These are phyloP conservation scores for Agrocybe chaxingu DNA, from an alignment of 768 basidiomycete genomes.

Conservation along the genomic window DNA sequence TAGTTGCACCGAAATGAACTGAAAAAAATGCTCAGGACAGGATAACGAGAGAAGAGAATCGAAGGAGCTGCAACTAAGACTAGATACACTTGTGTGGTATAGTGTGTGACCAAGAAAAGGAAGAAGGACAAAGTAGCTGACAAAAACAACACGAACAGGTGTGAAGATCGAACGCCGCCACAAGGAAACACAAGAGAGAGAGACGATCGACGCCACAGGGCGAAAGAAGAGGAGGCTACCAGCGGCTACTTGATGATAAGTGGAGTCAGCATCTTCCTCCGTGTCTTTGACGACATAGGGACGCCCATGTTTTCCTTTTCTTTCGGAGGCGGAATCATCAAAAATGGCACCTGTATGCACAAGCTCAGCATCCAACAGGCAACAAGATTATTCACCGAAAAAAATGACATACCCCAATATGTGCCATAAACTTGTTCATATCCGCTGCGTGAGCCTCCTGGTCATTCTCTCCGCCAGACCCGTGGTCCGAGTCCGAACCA, in stretches of 20 bases:
- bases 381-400: background rate
- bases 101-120: too few relatives aligned
- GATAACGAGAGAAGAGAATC: too few relatives aligned
- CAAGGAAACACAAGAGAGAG: too few relatives aligned
- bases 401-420: constrained; percentile 39
- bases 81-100: too few relatives aligned
- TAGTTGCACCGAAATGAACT: too few relatives aligned
- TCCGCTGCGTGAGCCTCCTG: constrained; percentile 30
- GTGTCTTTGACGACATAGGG: constrained; percentile 21
- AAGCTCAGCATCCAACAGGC: background rate
- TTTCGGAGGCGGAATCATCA: constrained; percentile 38
- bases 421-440: constrained; percentile 43
- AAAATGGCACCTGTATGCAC: constrained; percentile 32
- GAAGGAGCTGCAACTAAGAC: too few relatives aligned
- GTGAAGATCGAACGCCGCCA: background rate
- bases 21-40: too few relatives aligned
- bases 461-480: constrained; percentile 16
- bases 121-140: background rate
- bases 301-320: constrained; percentile 17
- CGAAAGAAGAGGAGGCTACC: constrained; percentile 6
- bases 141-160: background rate
- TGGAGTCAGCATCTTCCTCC: constrained; percentile 26
- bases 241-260: constrained; percentile 25
- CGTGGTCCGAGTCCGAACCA: constrained; percentile 3
- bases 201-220: background rate